A percentile compares a stretch with the other conserved stretches of the same genome.
Conservation (phyloP, 768 basidiomycete genomes). For the Termitomyces sp. region DNA sequence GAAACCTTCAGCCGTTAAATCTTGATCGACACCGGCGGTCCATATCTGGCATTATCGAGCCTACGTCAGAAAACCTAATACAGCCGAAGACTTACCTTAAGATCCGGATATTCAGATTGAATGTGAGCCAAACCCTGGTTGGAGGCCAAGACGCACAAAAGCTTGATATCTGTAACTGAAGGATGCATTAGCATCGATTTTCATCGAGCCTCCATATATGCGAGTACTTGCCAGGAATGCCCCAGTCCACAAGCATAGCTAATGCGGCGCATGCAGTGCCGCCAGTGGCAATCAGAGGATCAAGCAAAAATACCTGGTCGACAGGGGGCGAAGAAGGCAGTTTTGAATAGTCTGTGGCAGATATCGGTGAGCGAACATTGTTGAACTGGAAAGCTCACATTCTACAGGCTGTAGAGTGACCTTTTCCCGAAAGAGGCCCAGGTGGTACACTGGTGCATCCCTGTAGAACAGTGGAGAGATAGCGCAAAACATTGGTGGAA, state of each 20-base stretch:
- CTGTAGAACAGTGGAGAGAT: conserved; percentile 24
- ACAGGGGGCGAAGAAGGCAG: conserved; percentile 70
- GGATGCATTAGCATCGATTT: not conserved
- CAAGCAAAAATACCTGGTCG: conserved; percentile 82
- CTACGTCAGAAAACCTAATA: not conserved
- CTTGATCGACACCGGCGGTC: conserved; percentile 75
- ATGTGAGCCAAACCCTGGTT: conserved; percentile 67
- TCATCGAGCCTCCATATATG: not conserved
- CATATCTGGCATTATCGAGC: conserved; percentile 57
- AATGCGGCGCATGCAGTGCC: conserved; percentile 88
- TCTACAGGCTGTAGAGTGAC: conserved; percentile 86
- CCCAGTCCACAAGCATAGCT: conserved; percentile 82
- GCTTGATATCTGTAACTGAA: conserved; percentile 65
- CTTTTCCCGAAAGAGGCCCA: conserved; percentile 87
- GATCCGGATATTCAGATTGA: conserved; percentile 59
- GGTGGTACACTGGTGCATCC: conserved; percentile 81
- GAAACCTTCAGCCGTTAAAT: conserved; percentile 68
- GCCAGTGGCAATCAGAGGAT: conserved; percentile 92
- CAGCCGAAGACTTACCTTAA: conserved; percentile 51
- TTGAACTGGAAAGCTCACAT: conserved; percentile 42
- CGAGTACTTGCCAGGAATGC: conserved; percentile 50
- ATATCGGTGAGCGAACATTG: not conserved
- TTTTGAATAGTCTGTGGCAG: conserved; percentile 76
- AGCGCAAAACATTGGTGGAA: not conserved
- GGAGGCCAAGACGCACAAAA: conserved; percentile 79